Base-by-base conservation (phyloP, 2,329 filamentous ascomycete genomes). In the Phaeophleospora eucalypticola region DNA sequence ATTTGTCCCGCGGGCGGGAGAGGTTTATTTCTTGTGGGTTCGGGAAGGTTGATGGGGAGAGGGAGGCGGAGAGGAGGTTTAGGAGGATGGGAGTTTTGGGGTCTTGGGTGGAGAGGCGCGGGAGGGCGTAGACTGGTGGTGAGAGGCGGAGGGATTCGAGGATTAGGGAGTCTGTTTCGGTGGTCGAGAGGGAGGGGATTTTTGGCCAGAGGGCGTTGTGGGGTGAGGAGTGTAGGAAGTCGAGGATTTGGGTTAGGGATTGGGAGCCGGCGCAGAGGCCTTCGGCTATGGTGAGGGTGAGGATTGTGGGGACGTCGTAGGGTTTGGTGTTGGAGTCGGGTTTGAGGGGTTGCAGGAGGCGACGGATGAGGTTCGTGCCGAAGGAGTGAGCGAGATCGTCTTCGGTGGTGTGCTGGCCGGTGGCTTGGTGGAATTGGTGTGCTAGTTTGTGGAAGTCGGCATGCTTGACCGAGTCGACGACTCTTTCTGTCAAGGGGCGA, bases 381-480 rank as follows among this genome's bases (percentile, higher is more conserved):
- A 29, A 29, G 12, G 24, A 29, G 6, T 29, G 6, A 12, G 24
- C 24, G 12, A 29, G 24, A 29, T 29, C 24, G 24, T 29, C 24
- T 29, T 29, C 24, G 24, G 7, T 29, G 12, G 24, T 6, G 6
- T 12, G 24, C 6, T 7, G 24, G 24, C 24, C 24, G 12, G 24
- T 29, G 12, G 24, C 24, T 29, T 12, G 24, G 24, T 7, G 24
- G 7, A 29, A 29, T 29, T 7, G 24, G 12, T 29, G 24, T 29
- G 24, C 24, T 12, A 29, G 6, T 12, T 29, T 29, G 24, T 29
- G 24, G 24, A 29, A 29, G 12, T 56, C 76, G 67, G 21, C 76
- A 66, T 36, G 77, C 57, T 33, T 73, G 61, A 14, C 76, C 75
- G 8, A 80, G 71, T 29, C 69, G 54, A 38, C 76, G 70, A 3